These are phyloP conservation scores for Argentina anserina DNA, from an alignment of 306 rosid species.

Conservation along the genomic window DNA sequence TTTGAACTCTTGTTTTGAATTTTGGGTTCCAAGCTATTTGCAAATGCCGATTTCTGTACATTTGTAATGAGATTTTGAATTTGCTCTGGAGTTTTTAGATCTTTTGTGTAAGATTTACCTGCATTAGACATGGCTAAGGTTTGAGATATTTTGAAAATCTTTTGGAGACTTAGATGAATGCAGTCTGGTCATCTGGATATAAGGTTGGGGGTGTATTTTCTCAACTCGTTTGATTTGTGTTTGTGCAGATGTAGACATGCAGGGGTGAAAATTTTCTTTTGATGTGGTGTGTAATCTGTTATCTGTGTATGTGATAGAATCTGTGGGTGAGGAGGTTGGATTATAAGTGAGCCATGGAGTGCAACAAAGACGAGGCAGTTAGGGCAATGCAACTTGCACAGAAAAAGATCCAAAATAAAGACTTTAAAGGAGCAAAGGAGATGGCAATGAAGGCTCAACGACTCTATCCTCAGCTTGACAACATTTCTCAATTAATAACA, in stretches of 20 bases:
- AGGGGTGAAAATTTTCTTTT: not conserved
- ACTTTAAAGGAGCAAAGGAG: slow-evolving; percentile 62
- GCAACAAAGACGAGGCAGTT: slow-evolving; percentile 82
- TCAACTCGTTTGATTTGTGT: slow-evolving; percentile 10
- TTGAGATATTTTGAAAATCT: not conserved
- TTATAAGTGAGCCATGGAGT: slow-evolving; percentile 54
- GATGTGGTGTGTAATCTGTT: not conserved
- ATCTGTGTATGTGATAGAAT: not conserved
- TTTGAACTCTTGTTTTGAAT: not conserved
- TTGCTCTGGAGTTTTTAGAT: not conserved
- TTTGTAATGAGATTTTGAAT: not conserved
- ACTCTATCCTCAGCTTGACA: slow-evolving; percentile 61
- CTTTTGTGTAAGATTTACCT: not conserved
- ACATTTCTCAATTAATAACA: slow-evolving; percentile 53
- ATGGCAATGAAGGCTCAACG: slow-evolving; percentile 55
- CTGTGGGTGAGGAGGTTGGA: not conserved
- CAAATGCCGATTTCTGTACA: not conserved
- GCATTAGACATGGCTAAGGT: not conserved
- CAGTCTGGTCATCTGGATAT: too few relatives aligned
- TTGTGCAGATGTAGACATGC: slow-evolving; percentile 22
- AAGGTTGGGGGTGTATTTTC: too few relatives aligned
- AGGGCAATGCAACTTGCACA: slow-evolving; percentile 72
- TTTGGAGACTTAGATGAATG: not conserved
- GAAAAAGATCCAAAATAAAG: slow-evolving; percentile 42
- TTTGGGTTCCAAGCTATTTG: not conserved